A percentile compares a stretch with the other conserved stretches of the same genome.
phyloP scores from a whole-genome alignment of 2,329 filamentous ascomycete genomes.

The Alternaria sp. region DNA sequence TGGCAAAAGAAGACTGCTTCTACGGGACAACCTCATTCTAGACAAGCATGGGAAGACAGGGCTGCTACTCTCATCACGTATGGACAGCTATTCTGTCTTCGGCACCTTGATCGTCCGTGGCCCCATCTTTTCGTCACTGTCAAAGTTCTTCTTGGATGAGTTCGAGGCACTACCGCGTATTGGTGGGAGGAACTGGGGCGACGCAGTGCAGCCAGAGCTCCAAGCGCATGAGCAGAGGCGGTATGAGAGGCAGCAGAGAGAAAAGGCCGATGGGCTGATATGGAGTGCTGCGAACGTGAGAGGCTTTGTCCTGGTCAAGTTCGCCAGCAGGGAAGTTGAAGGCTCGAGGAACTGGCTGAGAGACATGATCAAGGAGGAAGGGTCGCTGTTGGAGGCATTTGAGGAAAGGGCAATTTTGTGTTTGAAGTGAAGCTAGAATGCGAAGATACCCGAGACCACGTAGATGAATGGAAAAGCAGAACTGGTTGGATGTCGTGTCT shows the following conservation, averaged over 20 bases:
- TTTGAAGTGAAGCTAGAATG: constrained; percentile 30
- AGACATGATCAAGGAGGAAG: constrained; percentile 75
- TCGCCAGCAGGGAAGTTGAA: constrained; percentile 82
- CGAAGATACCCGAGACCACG: not conserved
- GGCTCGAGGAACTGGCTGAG: constrained; percentile 81
- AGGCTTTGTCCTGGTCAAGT: constrained; percentile 89
- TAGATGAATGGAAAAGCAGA: not conserved
- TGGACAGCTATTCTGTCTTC: constrained; percentile 77
- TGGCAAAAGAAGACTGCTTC: constrained; percentile 65
- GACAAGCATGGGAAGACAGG: constrained; percentile 56
- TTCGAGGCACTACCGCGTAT: constrained; percentile 81
- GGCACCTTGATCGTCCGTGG: constrained; percentile 87
- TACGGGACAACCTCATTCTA: constrained; percentile 85
- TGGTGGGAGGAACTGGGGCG: constrained; percentile 77
- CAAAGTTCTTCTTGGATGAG: constrained; percentile 77
- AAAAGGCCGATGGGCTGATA: constrained; percentile 53
- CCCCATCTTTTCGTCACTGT: constrained; percentile 68
- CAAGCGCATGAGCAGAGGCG: constrained; percentile 58
- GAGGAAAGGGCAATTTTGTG: constrained; percentile 84
- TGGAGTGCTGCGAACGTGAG: constrained; percentile 49
- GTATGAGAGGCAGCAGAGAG: constrained; percentile 60
- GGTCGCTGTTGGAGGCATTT: constrained; percentile 73
- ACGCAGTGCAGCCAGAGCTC: constrained; percentile 46
- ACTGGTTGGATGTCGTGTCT: not conserved
- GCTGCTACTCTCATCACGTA: constrained; percentile 56